Evolutionary conservation across 345 rosid genomes (phyloP).

Genomic region (Syzygium aqueum): DNA sequence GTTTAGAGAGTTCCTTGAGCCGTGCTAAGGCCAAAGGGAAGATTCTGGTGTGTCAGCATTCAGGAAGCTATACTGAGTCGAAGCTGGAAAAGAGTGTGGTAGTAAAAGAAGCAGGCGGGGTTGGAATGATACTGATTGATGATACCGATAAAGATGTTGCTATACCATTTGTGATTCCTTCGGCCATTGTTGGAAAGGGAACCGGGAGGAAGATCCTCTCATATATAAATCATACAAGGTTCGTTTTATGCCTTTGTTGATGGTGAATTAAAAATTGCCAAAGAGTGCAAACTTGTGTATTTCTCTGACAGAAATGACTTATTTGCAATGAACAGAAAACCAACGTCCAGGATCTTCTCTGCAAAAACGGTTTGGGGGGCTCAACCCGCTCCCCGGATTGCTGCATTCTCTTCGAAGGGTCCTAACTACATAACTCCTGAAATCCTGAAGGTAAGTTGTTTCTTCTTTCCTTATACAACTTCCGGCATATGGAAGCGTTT

Average conservation of each 20-base stretch:
- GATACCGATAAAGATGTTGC: conserved; percentile 37
- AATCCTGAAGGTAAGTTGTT: conserved; percentile 31
- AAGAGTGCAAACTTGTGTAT: neutral
- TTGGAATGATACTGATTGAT: conserved; percentile 51
- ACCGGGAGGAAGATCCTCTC: conserved; percentile 34
- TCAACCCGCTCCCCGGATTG: conserved; percentile 37
- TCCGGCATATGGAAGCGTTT: neutral
- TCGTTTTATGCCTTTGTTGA: conserved; percentile 2
- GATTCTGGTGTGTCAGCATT: conserved; percentile 44
- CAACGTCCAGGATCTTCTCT: conserved; percentile 25
- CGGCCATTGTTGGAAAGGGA: conserved; percentile 36
- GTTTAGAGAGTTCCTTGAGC: conserved; percentile 48
- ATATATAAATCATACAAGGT: conserved; percentile 33
- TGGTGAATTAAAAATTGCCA: neutral
- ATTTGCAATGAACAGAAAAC: conserved; percentile 17
- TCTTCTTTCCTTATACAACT: neutral
- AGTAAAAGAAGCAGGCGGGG: conserved; percentile 51
- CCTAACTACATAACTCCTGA: conserved; percentile 47
- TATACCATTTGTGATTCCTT: conserved; percentile 41
- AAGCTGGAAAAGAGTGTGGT: conserved; percentile 36
- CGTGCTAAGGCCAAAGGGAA: conserved; percentile 37
- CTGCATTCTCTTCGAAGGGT: conserved; percentile 46
- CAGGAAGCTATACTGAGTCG: conserved; percentile 40
- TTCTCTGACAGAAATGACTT: conserved; percentile 3
- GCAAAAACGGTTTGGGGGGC: conserved; percentile 39